phyloP scores from a whole-genome alignment of 352 stramenopile genomes.

The Thraustotheca clavata region DNA sequence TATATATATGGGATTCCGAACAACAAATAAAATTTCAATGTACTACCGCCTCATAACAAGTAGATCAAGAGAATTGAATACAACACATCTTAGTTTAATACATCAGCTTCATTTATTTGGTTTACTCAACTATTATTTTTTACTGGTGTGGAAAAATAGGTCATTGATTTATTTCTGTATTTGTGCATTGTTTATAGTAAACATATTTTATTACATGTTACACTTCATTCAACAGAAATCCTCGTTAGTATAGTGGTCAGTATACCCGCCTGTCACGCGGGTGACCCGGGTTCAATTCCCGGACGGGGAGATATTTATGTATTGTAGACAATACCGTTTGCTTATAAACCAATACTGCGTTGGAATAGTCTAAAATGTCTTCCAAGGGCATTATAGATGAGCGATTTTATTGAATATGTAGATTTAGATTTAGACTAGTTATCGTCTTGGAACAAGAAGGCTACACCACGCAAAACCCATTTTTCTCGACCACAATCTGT shows the following conservation, averaged over 20 bases:
- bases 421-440: conserved; percentile 46
- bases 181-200: background rate
- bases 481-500: conserved; percentile 87
- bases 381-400: too few species aligned
- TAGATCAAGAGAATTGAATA: too few species aligned
- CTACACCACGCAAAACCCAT: conserved; percentile 92
- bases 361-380: too few species aligned
- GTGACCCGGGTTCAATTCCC: conserved; percentile 1
- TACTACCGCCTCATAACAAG: too few species aligned
- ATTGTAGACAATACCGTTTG: background rate
- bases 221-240: background rate
- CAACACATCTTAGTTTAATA: too few species aligned
- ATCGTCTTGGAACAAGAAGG: conserved; percentile 93
- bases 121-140: too few species aligned
- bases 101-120: too few species aligned
- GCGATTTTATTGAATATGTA: too few species aligned
- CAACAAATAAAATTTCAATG: too few species aligned
- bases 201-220: background rate
- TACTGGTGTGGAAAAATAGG: too few species aligned
- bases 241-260: background rate
- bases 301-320: background rate
- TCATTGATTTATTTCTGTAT: background rate
- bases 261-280: conserved; percentile 1
- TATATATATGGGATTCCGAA: too few species aligned
- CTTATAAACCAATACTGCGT: background rate